A percentile compares a stretch with the other conserved stretches of the same genome.
Conservation (phyloP, 2,329 filamentous ascomycete species). For the Sarocladium strictum region DNA sequence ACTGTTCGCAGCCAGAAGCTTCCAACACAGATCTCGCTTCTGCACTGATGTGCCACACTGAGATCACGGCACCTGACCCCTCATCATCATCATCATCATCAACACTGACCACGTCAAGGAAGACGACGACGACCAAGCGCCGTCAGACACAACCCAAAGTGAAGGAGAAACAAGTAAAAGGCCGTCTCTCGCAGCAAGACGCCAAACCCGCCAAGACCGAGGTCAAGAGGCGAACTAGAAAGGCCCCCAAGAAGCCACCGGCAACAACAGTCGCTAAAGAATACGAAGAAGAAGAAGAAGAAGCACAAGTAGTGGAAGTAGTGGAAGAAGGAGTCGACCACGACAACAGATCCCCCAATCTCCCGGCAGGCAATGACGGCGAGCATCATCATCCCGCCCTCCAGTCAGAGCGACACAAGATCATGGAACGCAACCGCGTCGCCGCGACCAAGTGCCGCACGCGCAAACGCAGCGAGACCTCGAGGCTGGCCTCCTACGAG, state of each 20-base stretch:
- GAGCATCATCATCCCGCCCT: too few species aligned
- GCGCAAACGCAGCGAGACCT: conserved; percentile 24
- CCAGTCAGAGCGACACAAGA: background rate
- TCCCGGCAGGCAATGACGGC: too few species aligned
- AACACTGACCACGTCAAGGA: too few species aligned
- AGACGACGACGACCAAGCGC: background rate
- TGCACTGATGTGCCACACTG: too few species aligned
- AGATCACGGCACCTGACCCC: too few species aligned
- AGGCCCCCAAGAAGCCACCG: background rate
- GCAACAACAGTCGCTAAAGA: background rate
- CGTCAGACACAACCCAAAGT: background rate
- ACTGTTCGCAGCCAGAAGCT: too few species aligned
- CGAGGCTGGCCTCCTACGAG: conserved; percentile 21
- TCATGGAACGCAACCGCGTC: conserved; percentile 25
- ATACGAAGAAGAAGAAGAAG: too few species aligned
- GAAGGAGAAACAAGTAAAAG: background rate
- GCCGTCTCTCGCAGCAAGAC: background rate
- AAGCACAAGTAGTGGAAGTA: too few species aligned
- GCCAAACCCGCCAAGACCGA: background rate
- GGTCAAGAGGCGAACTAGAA: background rate
- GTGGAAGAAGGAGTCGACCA: too few species aligned
- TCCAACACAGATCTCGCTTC: too few species aligned
- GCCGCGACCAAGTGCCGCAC: conserved; percentile 26
- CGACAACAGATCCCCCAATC: too few species aligned
- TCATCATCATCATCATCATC: too few species aligned